These are phyloP conservation scores for Tardiomyces blankii DNA, from an alignment of 1,139 yeast genomes.

Conservation along the genomic window DNA sequence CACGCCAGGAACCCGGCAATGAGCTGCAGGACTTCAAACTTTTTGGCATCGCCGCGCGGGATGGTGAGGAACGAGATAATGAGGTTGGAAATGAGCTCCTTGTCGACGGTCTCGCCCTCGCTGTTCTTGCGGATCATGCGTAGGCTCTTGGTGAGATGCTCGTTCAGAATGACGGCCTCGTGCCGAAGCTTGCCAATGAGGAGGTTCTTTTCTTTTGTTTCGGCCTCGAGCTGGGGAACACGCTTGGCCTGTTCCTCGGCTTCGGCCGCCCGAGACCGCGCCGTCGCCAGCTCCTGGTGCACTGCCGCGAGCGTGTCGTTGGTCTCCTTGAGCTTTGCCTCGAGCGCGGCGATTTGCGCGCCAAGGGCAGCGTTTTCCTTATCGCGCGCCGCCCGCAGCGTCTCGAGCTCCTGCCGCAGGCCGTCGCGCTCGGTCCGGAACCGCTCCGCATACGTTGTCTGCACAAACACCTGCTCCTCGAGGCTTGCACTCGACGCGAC, in stretches of 20 bases:
- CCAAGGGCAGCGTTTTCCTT: conserved; percentile 6
- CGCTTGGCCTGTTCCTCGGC: conserved; percentile 19
- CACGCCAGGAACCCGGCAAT: conserved; percentile 76
- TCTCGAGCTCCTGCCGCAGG: conserved; percentile 7
- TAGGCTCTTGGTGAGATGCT: conserved; percentile 84
- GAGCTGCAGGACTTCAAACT: conserved; percentile 80
- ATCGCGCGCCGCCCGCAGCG: conserved; percentile 14
- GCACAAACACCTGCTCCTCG: conserved; percentile 27
- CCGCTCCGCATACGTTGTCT: conserved; percentile 17
- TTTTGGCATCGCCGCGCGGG: conserved; percentile 89
- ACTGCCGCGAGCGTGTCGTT: background rate
- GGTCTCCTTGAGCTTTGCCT: background rate
- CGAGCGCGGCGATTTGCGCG: conserved; percentile 1
- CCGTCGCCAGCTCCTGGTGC: conserved; percentile 9
- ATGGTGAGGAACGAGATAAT: conserved; percentile 74
- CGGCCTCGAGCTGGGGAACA: conserved; percentile 33
- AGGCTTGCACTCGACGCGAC: background rate
- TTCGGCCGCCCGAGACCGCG: background rate
- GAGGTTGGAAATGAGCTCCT: conserved; percentile 77
- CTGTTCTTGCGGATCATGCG: conserved; percentile 67
- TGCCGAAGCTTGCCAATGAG: conserved; percentile 85
- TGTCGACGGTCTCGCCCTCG: conserved; percentile 69
- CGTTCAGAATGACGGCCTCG: conserved; percentile 90
- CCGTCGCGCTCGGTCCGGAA: conserved; percentile 16
- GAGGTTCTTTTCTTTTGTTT: conserved; percentile 61